phyloP scores from a whole-genome alignment of 805 yeast genomes.

The Wickerhamiella siamensis region DNA sequence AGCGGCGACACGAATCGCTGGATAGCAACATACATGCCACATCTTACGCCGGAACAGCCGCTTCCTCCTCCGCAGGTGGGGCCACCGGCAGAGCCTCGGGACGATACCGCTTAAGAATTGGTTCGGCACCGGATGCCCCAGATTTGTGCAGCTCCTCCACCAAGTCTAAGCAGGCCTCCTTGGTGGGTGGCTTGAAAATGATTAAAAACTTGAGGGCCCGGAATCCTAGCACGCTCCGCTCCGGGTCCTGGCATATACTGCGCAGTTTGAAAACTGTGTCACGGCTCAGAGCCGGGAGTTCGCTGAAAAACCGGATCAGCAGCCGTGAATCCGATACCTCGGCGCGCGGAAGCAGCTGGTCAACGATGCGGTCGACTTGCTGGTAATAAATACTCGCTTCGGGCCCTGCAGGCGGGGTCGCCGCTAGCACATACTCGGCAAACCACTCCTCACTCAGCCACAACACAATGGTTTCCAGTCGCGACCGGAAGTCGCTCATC shows the following conservation, averaged over 20 bases:
- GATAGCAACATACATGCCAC: not conserved
- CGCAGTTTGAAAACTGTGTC: conserved; percentile 49
- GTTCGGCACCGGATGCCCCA: conserved; percentile 15
- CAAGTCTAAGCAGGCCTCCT: conserved; percentile 29
- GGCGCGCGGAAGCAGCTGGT: conserved; percentile 67
- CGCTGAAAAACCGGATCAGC: conserved; percentile 73
- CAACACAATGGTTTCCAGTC: conserved; percentile 64
- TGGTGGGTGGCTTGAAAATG: conserved; percentile 83
- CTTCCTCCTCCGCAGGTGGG: no score
- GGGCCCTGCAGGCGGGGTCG: conserved; percentile 88
- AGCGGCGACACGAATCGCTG: conserved; percentile 2
- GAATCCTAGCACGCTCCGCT: conserved; percentile 63
- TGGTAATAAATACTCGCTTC: conserved; percentile 40
- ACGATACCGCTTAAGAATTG: conserved; percentile 11
- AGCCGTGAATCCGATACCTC: conserved; percentile 69
- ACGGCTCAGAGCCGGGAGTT: conserved; percentile 61
- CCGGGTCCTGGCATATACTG: conserved; percentile 75
- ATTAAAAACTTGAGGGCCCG: conserved; percentile 65
- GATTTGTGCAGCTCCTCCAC: conserved; percentile 21
- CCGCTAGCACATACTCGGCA: conserved; percentile 46
- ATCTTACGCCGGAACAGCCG: not conserved
- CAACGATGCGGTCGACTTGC: conserved; percentile 62
- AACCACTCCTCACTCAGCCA: conserved; percentile 97
- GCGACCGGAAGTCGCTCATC: conserved; percentile 51
- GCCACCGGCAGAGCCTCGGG: conserved; percentile 1